phyloP scores from a whole-genome alignment of 257 asterid species.

The Scutellaria galericulata region DNA sequence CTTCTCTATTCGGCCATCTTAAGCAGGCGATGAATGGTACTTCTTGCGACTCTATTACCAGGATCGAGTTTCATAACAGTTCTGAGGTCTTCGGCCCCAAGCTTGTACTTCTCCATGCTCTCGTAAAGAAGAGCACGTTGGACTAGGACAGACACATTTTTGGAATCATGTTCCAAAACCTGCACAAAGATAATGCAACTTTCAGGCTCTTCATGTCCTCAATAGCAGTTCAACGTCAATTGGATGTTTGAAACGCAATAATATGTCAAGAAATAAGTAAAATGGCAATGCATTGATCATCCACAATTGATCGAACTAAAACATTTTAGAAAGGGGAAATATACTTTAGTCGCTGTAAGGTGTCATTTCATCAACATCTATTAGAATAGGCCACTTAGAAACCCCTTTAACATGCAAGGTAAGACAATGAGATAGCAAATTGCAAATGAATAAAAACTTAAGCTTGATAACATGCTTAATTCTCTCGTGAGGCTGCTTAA shows the following conservation, averaged over 20 bases:
- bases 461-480: neutral
- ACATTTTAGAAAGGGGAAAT: conserved; percentile 6
- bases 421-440: neutral
- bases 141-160: conserved; percentile 68
- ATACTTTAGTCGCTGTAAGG: neutral
- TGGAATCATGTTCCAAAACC: conserved; percentile 71
- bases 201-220: conserved; percentile 25
- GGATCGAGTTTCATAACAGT: conserved; percentile 94
- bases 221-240: conserved; percentile 22
- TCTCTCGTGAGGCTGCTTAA: neutral
- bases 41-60: conserved; percentile 81
- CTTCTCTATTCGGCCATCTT: conserved; percentile 76
- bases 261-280: neutral
- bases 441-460: neutral
- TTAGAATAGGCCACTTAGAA: neutral
- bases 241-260: neutral
- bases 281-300: conserved; percentile 2
- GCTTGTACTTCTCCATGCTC: conserved; percentile 98
- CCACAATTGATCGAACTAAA: neutral
- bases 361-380: neutral
- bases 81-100: conserved; percentile 97
- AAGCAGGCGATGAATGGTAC: conserved; percentile 84
- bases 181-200: conserved; percentile 43
- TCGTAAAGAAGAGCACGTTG: conserved; percentile 96
- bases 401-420: conserved; percentile 11